A percentile compares a stretch with the other conserved stretches of the same genome.
Evolutionary conservation across 768 basidiomycete genomes (phyloP).

Genomic region (Chiua virens): DNA sequence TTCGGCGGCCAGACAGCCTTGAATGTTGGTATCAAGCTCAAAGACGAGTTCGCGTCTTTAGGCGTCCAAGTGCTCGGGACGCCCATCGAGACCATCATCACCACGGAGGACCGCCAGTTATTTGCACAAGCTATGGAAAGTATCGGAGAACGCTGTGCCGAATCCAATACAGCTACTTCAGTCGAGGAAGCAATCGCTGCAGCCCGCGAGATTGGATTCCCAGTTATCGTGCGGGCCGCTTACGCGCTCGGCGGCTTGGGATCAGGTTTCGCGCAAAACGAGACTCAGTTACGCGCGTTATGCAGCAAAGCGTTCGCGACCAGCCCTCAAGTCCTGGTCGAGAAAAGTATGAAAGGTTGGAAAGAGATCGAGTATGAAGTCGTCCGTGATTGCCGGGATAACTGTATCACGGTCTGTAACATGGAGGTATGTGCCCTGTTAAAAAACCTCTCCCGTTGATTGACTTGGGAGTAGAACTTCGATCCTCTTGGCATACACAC

Average conservation of each 20-base stretch:
- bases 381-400: slow-evolving; percentile 94
- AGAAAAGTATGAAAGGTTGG: slow-evolving; percentile 99
- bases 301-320: slow-evolving; percentile 97
- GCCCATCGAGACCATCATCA: slow-evolving; percentile 95
- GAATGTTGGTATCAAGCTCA: slow-evolving; percentile 95
- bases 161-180: slow-evolving; percentile 86
- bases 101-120: slow-evolving; percentile 93
- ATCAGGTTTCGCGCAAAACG: slow-evolving; percentile 94
- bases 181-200: slow-evolving; percentile 81
- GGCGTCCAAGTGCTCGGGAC: slow-evolving; percentile 95
- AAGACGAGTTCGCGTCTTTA: slow-evolving; percentile 89
- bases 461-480: slow-evolving; percentile 70
- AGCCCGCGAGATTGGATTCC: slow-evolving; percentile 84
- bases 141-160: slow-evolving; percentile 94
- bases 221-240: slow-evolving; percentile 95
- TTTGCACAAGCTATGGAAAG: slow-evolving; percentile 94
- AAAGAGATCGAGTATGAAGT: slow-evolving; percentile 99
- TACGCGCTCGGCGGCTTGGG: slow-evolving; percentile 96
- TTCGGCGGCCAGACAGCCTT: slow-evolving; percentile 98
- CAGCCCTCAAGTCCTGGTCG: slow-evolving; percentile 97
- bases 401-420: slow-evolving; percentile 99
- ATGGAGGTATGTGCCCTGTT: slow-evolving; percentile 82
- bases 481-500: slow-evolving; percentile 98
- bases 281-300: slow-evolving; percentile 81
- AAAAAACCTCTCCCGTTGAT: neutral